Conservation (phyloP, 1,284 basidiomycete species). For the Tilletia indica region DNA sequence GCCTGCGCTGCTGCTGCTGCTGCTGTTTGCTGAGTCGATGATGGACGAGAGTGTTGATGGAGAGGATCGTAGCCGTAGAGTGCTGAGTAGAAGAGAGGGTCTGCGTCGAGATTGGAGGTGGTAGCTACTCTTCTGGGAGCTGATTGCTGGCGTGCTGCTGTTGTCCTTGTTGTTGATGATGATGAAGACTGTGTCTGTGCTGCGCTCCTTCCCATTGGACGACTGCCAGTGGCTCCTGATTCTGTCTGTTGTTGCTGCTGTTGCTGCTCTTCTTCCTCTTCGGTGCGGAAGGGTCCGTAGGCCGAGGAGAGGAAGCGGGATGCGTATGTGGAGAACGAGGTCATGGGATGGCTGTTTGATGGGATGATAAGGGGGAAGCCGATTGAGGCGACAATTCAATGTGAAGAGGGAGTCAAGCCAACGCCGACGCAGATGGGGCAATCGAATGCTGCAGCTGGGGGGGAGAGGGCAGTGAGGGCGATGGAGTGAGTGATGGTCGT, state of each 20-base stretch:
- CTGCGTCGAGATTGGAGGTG: not conserved
- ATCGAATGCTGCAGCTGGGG: too few species aligned
- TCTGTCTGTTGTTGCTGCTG: not conserved
- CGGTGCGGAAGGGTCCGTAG: conserved; percentile 16
- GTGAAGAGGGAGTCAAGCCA: too few species aligned
- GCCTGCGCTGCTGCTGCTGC: not conserved
- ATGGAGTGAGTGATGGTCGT: too few species aligned
- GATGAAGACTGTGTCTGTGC: not conserved
- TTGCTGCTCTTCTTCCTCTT: conserved; percentile 10
- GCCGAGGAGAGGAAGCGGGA: conserved; percentile 23
- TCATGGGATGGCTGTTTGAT: conserved; percentile 13
- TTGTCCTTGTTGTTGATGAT: too few species aligned
- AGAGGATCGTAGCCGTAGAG: conserved; percentile 13
- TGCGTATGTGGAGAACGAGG: conserved; percentile 24
- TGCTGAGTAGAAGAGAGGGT: conserved; percentile 18
- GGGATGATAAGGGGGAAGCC: too few species aligned
- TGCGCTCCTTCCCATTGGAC: not conserved
- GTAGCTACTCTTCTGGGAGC: not conserved
- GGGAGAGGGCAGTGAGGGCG: too few species aligned
- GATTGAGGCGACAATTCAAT: too few species aligned
- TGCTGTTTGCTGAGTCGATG: not conserved
- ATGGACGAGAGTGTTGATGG: not conserved
- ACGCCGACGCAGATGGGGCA: too few species aligned
- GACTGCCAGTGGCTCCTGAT: conserved; percentile 1
- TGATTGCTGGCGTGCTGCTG: not conserved